Conservation (phyloP, 495 filamentous ascomycete genomes). For the Penicillium diatomitis region DNA sequence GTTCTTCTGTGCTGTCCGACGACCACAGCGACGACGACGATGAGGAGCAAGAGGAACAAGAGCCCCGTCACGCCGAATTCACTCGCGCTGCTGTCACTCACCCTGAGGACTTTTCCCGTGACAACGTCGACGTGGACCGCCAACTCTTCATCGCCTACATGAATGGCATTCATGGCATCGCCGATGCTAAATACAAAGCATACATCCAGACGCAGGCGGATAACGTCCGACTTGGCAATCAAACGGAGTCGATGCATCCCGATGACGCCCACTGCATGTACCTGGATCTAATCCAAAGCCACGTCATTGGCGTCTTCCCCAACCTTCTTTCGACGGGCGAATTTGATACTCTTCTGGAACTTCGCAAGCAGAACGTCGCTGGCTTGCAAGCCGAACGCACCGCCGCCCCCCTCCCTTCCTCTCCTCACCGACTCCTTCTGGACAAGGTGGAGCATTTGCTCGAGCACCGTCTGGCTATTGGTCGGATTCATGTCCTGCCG, state of each 20-base stretch:
- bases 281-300: constrained; percentile 28
- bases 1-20: constrained; percentile 6
- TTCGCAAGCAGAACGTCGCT: constrained; percentile 17
- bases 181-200: constrained; percentile 23
- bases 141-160: constrained; percentile 37
- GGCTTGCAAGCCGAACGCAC: background rate
- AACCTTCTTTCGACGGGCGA: constrained; percentile 32
- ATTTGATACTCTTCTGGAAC: constrained; percentile 23
- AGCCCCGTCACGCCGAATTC: constrained; percentile 6
- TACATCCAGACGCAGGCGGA: constrained; percentile 29
- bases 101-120: constrained; percentile 31
- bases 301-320: constrained; percentile 36
- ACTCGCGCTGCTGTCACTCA: constrained; percentile 12
- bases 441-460: constrained; percentile 30
- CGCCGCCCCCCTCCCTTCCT: background rate
- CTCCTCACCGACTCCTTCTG: constrained; percentile 13
- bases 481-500: constrained; percentile 21
- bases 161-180: constrained; percentile 35
- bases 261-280: constrained; percentile 27
- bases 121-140: constrained; percentile 33
- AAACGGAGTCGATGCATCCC: constrained; percentile 29
- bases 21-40: constrained; percentile 12
- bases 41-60: constrained; percentile 7
- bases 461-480: constrained; percentile 24
- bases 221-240: constrained; percentile 27